Base-by-base conservation (phyloP, 164 flowering plant species). In the Tetracentron sinense region DNA sequence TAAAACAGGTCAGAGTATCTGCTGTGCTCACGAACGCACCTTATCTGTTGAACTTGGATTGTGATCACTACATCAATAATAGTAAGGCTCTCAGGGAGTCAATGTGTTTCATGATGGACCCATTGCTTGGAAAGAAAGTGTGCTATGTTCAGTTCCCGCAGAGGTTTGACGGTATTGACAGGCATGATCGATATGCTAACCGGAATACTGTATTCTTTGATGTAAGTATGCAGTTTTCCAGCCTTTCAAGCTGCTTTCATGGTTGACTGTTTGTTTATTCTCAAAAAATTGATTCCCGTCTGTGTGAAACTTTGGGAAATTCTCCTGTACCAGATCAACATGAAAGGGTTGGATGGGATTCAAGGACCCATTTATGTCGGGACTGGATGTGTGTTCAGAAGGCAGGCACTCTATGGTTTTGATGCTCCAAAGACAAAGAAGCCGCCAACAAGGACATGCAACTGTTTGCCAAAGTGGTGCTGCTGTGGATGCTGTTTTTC, bases 341-440 rank as follows among this genome's bases (percentile, higher is more conserved):
- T 87, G 90, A 87, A 79, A 79, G 88, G 93, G 31, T 65, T 87
- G 68, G 93, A 87, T 76, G 93, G 93, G 7, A 79, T 87, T 67
- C 93, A 87, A 79, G 93, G 93, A 29, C 93, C 90, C n/a, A 82
- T 87, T 26, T 85, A 82, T 74, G 90, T 83, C 14, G 93, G 93
- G 25, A 87, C 90, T 48, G 93, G 93, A 28, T 83, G 90, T 71
- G 85, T 86, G 30, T 85, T 87, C 74, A 75, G 85, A 63, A 85
- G 88, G 75, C 85, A 75, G 51, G 87, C 92, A 19, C 74, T 87
- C 16, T 85, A 87, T 74, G 89, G 92, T 23, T 70, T 28, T 72
- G 88, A 82, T 74, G 85, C 89, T 59, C 88, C 89, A 25, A 76
- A 77, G 62, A 62, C 69, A 8, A 81, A 81, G 72, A 83, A 77